phyloP scores from a whole-genome alignment of 768 basidiomycete genomes.

The Lactifluus echinatus region DNA sequence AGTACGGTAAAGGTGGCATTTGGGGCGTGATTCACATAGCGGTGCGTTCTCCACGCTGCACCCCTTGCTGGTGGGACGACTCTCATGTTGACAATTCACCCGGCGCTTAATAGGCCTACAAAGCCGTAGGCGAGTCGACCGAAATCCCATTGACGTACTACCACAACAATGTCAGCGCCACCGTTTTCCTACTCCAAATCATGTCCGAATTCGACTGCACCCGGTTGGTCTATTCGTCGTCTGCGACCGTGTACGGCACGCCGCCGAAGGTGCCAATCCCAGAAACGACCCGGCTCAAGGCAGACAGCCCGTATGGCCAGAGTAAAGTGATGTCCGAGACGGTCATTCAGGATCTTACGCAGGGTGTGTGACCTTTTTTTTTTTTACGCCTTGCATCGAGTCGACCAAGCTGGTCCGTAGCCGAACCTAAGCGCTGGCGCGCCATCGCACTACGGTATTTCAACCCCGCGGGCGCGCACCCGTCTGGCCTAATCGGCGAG shows the following conservation, averaged over 20 bases:
- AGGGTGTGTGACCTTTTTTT: constrained; percentile 43
- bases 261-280: constrained; percentile 91
- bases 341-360: constrained; percentile 81
- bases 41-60: constrained; percentile 38
- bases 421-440: constrained; percentile 62
- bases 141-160: constrained; percentile 93
- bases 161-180: constrained; percentile 86
- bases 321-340: constrained; percentile 95
- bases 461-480: constrained; percentile 99
- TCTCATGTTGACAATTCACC: background rate
- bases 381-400: background rate
- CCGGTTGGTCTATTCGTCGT: constrained; percentile 93
- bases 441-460: constrained; percentile 91
- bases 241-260: constrained; percentile 95
- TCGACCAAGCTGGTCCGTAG: constrained; percentile 31
- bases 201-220: constrained; percentile 81
- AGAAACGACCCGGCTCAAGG: constrained; percentile 78
- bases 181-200: constrained; percentile 73
- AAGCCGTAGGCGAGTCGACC: constrained; percentile 95
- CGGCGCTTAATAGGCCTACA: constrained; percentile 60
- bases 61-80: background rate
- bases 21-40: constrained; percentile 98
- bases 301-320: constrained; percentile 90
- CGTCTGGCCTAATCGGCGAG: constrained; percentile 91
- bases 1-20: constrained; percentile 82